phyloP scores from a whole-genome alignment of 2,329 filamentous ascomycete species.

The Cytospora paraplurivora region DNA sequence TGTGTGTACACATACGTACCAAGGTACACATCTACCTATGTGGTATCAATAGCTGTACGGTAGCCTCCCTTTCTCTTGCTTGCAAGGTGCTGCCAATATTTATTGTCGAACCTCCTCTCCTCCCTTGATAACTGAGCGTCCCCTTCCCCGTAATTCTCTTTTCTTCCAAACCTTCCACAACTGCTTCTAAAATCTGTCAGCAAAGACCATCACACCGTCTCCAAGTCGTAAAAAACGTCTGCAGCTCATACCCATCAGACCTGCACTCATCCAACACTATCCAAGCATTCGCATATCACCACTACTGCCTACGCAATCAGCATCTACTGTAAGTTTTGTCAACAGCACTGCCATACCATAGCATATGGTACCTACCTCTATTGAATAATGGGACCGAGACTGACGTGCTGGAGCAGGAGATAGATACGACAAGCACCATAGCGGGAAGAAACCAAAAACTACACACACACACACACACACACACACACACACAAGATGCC shows the following conservation, averaged over 20 bases:
- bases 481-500: constrained; percentile 43
- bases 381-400: background rate
- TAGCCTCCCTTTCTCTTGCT: background rate
- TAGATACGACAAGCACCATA: background rate
- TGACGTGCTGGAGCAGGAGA: background rate
- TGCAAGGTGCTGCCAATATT: constrained; percentile 12
- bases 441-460: background rate
- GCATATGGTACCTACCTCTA: background rate
- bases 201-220: background rate
- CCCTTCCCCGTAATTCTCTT: background rate
- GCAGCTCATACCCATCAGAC: background rate
- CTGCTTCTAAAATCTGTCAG: background rate
- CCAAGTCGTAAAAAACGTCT: background rate
- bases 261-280: background rate
- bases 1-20: background rate
- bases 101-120: constrained; percentile 17
- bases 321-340: background rate
- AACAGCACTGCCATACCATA: background rate
- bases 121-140: background rate
- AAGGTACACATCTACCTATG: background rate
- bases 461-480: background rate
- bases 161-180: constrained; percentile 3
- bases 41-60: background rate
- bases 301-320: background rate
- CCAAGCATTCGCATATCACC: background rate